Percentiles rank a stretch among this genome's conserved stretches.
Conservation (phyloP, 495 filamentous ascomycete genomes). For the Parathielavia appendiculata region DNA sequence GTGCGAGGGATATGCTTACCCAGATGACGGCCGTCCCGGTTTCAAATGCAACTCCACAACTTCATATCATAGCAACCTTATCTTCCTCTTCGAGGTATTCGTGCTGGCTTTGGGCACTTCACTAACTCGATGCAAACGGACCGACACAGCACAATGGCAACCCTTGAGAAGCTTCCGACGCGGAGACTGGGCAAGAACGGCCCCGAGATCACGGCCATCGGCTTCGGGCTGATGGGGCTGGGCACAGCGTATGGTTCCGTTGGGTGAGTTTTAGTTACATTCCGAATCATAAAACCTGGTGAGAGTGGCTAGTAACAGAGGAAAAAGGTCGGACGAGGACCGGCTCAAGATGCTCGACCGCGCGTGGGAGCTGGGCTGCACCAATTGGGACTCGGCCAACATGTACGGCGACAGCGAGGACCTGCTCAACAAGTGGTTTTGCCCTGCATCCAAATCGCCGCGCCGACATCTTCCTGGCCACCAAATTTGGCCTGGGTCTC, state of each 20-base stretch:
- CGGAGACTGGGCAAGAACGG: constrained; percentile 50
- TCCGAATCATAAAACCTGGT: not conserved
- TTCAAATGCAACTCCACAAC: too few relatives aligned
- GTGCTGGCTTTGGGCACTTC: too few relatives aligned
- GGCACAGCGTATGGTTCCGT: constrained; percentile 44
- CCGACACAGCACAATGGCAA: constrained; percentile 18
- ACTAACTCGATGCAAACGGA: too few relatives aligned
- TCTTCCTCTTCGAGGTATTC: too few relatives aligned
- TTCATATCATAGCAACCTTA: too few relatives aligned
- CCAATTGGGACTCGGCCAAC: constrained; percentile 49
- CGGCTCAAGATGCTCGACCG: constrained; percentile 46
- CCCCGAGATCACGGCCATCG: constrained; percentile 49
- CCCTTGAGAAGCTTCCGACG: constrained; percentile 27
- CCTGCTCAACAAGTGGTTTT: constrained; percentile 53
- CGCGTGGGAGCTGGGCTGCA: constrained; percentile 43
- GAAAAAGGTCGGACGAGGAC: constrained; percentile 38
- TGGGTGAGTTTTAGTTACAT: constrained; percentile 15
- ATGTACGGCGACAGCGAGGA: constrained; percentile 48
- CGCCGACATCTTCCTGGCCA: constrained; percentile 52
- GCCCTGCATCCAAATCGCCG: constrained; percentile 42
- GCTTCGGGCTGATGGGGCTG: constrained; percentile 53
- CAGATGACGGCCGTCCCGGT: too few relatives aligned
- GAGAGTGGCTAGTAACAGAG: not conserved
- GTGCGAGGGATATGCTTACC: too few relatives aligned
- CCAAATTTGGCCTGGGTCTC: constrained; percentile 44